Conservation (phyloP, 108 stramenopile species). For the Aurantiochytrium sp. region DNA sequence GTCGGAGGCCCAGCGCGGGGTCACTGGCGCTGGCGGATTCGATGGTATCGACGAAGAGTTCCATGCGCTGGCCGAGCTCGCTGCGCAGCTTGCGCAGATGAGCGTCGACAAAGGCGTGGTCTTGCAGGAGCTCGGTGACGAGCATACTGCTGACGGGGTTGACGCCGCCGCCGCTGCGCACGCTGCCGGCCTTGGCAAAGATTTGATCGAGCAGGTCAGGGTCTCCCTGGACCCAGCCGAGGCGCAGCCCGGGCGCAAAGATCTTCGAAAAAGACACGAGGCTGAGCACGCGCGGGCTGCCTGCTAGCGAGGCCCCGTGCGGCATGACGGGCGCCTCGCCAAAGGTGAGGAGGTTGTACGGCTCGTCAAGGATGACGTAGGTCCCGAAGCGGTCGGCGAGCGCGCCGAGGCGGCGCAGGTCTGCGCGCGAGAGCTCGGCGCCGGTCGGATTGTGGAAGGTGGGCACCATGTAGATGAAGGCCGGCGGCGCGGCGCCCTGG, state of each 20-base stretch:
- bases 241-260: not conserved
- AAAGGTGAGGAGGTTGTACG: not conserved
- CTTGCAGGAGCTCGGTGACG: not conserved
- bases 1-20: not conserved
- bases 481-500: not conserved
- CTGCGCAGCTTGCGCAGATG: not conserved
- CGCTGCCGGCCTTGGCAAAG: not conserved
- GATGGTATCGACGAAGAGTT: not conserved
- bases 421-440: not conserved
- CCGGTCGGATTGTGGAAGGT: conserved; percentile 23
- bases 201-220: not conserved
- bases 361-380: not conserved
- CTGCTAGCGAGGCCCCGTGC: not conserved
- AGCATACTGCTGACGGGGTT: not conserved
- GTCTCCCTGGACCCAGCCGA: not conserved
- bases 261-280: conserved; percentile 11
- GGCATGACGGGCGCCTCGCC: not conserved
- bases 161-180: conserved; percentile 12
- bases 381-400: not conserved
- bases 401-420: not conserved
- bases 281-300: not conserved
- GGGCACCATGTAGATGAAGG: conserved; percentile 3
- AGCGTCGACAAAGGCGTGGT: not conserved
- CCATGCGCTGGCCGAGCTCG: not conserved
- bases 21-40: not conserved